These are phyloP conservation scores for Phytophthora sansomeana DNA, from an alignment of 352 stramenopile genomes.

Conservation along the genomic window DNA sequence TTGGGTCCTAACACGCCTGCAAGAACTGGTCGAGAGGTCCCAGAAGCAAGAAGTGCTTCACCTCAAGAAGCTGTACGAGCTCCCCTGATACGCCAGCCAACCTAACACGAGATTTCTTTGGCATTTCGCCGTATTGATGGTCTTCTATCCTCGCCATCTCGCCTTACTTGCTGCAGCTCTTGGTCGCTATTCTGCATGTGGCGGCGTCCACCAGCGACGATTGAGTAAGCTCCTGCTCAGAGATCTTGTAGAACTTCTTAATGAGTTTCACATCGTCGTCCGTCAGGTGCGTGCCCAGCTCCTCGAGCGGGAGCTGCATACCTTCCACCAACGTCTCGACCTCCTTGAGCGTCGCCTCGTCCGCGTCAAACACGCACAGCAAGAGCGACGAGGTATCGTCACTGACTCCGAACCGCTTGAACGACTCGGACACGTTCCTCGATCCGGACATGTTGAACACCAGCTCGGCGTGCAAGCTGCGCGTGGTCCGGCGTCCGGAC, in stretches of 20 bases:
- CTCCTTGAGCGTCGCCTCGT: constrained; percentile 47
- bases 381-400: constrained; percentile 65
- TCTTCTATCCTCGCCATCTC: constrained; percentile 1
- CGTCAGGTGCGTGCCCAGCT: constrained; percentile 62
- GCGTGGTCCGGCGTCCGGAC: constrained; percentile 66
- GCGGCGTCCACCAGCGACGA: constrained; percentile 77
- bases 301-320: constrained; percentile 45
- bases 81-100: constrained; percentile 24
- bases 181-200: constrained; percentile 86
- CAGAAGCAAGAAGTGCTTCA: constrained; percentile 23
- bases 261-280: constrained; percentile 61
- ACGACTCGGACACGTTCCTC: constrained; percentile 86
- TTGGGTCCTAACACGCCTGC: constrained; percentile 51
- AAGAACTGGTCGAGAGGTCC: constrained; percentile 11
- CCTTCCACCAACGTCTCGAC: constrained; percentile 63
- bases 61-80: constrained; percentile 59
- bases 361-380: constrained; percentile 80
- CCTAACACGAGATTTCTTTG: constrained; percentile 9
- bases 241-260: constrained; percentile 89
- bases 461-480: constrained; percentile 82
- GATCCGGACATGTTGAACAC: constrained; percentile 89
- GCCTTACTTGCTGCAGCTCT: constrained; percentile 86
- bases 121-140: constrained; percentile 10
- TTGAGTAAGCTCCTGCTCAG: constrained; percentile 71
- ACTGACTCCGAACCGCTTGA: constrained; percentile 78